These are phyloP conservation scores for Echeveria elegans DNA, from an alignment of 164 flowering plant species.

Conservation along the genomic window DNA sequence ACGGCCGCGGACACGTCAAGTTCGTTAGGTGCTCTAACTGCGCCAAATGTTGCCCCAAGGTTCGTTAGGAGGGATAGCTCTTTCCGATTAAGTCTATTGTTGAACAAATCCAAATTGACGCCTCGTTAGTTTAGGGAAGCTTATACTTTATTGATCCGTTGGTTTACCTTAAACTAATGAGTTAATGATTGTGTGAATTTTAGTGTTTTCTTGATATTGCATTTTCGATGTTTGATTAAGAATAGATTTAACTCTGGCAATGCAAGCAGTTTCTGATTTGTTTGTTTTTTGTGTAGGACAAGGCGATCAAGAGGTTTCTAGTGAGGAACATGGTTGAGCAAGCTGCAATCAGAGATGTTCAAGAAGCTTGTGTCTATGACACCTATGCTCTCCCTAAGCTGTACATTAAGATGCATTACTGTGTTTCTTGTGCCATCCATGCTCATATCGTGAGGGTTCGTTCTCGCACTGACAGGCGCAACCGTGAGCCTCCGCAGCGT, in stretches of 20 bases:
- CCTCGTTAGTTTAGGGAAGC: too few species aligned
- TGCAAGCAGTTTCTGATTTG: background rate
- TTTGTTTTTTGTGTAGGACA: slow-evolving; percentile 38
- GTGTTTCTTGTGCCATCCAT: slow-evolving; percentile 95
- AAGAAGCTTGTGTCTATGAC: slow-evolving; percentile 87
- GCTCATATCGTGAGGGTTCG: slow-evolving; percentile 93
- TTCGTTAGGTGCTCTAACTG: slow-evolving; percentile 96
- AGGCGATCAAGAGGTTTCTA: slow-evolving; percentile 91
- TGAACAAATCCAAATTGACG: too few species aligned
- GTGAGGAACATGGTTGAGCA: slow-evolving; percentile 99
- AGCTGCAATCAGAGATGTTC: slow-evolving; percentile 94
- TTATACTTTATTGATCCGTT: too few species aligned
- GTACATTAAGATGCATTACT: slow-evolving; percentile 89
- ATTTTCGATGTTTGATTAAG: too few species aligned
- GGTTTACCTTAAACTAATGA: too few species aligned
- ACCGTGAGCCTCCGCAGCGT: slow-evolving; percentile 87
- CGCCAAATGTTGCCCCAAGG: slow-evolving; percentile 97
- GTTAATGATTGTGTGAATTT: too few species aligned
- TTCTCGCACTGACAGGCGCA: slow-evolving; percentile 69
- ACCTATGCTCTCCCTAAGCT: slow-evolving; percentile 78
- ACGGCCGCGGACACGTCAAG: slow-evolving; percentile 85
- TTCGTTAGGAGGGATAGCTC: too few species aligned
- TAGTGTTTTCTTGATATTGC: too few species aligned
- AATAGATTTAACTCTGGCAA: too few species aligned
- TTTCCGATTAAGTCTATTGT: too few species aligned